These are phyloP conservation scores for Phoma sp. DNA, from an alignment of 2,329 filamentous ascomycete species.

Conservation along the genomic window DNA sequence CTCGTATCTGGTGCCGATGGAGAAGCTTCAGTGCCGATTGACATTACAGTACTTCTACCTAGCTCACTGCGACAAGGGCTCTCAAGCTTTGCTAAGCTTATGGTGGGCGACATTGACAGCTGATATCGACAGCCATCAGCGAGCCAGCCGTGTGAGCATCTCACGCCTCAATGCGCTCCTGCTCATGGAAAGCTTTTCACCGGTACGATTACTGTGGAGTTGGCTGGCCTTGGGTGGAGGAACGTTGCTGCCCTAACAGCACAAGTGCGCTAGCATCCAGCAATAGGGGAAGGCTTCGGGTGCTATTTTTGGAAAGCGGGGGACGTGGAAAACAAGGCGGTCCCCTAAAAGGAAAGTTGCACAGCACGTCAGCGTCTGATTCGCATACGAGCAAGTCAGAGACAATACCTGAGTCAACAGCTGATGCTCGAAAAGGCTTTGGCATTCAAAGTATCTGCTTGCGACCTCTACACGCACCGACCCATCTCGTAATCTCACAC, in stretches of 20 bases:
- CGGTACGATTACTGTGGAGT: slow-evolving; percentile 6
- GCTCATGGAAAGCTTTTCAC: neutral
- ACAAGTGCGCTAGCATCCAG: neutral
- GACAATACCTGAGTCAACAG: neutral
- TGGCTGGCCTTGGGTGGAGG: slow-evolving; percentile 5
- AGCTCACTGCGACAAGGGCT: neutral
- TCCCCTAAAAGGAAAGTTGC: neutral
- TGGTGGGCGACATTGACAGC: neutral
- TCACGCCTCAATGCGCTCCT: neutral
- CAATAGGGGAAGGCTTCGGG: neutral
- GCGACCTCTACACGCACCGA: neutral
- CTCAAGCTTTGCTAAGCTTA: slow-evolving; percentile 10
- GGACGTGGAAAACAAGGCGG: neutral
- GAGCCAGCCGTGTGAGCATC: neutral
- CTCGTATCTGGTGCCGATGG: neutral
- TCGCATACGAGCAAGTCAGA: slow-evolving; percentile 7
- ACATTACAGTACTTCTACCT: neutral
- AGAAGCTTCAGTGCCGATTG: neutral
- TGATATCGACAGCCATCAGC: neutral
- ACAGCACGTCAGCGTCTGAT: slow-evolving; percentile 3
- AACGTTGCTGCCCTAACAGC: slow-evolving; percentile 5
- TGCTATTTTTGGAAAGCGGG: slow-evolving; percentile 17
- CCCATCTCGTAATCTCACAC: neutral
- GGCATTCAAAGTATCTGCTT: neutral
- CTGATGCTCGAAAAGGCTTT: neutral